A percentile compares a stretch with the other conserved stretches of the same genome.
These are phyloP conservation scores for Grosmannia clavigera DNA, from an alignment of 2,329 filamentous ascomycete genomes.

Conservation along the genomic window DNA sequence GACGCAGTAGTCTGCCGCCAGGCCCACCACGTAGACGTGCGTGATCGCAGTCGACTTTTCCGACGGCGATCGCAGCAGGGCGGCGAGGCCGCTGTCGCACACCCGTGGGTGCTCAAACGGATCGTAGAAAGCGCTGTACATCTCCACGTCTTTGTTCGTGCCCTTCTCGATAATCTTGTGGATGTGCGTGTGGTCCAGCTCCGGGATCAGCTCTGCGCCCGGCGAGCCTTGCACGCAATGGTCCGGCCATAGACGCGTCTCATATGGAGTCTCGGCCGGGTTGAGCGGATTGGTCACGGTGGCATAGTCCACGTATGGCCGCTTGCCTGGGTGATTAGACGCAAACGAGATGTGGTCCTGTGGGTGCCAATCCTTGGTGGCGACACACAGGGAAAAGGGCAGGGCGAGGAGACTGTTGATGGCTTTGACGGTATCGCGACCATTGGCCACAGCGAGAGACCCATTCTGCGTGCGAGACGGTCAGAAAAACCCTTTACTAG, in stretches of 20 bases:
- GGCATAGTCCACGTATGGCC: slow-evolving; percentile 53
- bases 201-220: slow-evolving; percentile 62
- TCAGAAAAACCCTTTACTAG: too few relatives aligned
- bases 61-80: slow-evolving; percentile 29
- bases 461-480: slow-evolving; percentile 47
- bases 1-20: slow-evolving; percentile 88
- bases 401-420: slow-evolving; percentile 65
- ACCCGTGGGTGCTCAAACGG: slow-evolving; percentile 54
- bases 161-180: slow-evolving; percentile 69
- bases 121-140: slow-evolving; percentile 87
- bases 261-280: slow-evolving; percentile 46
- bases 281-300: slow-evolving; percentile 57
- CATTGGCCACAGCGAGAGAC: slow-evolving; percentile 67
- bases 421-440: slow-evolving; percentile 53
- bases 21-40: slow-evolving; percentile 72
- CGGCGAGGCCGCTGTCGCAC: slow-evolving; percentile 50
- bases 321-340: slow-evolving; percentile 55
- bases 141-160: slow-evolving; percentile 60
- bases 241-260: slow-evolving; percentile 69
- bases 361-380: slow-evolving; percentile 91
- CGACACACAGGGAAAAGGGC: slow-evolving; percentile 62
- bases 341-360: slow-evolving; percentile 78
- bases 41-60: slow-evolving; percentile 40
- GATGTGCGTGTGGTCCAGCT: slow-evolving; percentile 51
- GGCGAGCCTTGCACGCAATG: slow-evolving; percentile 71